phyloP scores from a whole-genome alignment of 2,329 filamentous ascomycete species.

The Hirsutella minnesotensis region DNA sequence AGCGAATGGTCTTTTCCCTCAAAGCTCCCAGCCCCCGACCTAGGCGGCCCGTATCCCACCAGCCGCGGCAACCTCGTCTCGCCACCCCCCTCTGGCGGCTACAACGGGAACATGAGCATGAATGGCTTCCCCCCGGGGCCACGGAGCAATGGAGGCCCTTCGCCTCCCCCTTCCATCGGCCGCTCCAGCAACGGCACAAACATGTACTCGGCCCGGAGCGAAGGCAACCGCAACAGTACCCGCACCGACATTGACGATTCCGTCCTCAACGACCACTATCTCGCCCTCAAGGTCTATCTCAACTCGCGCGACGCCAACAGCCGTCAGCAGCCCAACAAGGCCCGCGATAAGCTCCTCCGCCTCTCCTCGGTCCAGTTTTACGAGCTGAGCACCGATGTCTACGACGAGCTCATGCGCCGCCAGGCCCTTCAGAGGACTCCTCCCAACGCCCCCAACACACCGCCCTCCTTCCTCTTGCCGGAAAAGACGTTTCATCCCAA shows the following conservation, averaged over 20 bases:
- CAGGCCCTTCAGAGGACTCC: conserved; percentile 53
- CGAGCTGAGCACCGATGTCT: conserved; percentile 95
- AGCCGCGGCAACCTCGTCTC: conserved; percentile 51
- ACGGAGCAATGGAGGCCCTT: conserved; percentile 53
- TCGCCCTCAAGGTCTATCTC: conserved; percentile 67
- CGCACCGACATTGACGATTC: conserved; percentile 48
- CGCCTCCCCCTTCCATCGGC: conserved; percentile 79
- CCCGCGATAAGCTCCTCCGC: conserved; percentile 84
- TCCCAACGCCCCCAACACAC: conserved; percentile 37
- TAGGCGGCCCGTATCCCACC: conserved; percentile 36
- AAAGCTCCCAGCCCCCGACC: conserved; percentile 49
- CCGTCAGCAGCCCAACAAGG: conserved; percentile 70
- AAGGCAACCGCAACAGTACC: conserved; percentile 47
- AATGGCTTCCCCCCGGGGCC: conserved; percentile 46
- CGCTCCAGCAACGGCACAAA: conserved; percentile 72
- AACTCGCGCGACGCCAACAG: conserved; percentile 63
- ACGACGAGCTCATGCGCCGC: conserved; percentile 81
- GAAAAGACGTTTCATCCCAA: conserved; percentile 89
- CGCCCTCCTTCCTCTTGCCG: conserved; percentile 69
- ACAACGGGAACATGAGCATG: conserved; percentile 43
- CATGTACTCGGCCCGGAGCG: conserved; percentile 54
- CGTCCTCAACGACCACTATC: conserved; percentile 69
- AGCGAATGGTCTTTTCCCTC: conserved; percentile 66
- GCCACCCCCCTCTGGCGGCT: conserved; percentile 56
- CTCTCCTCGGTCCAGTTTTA: conserved; percentile 90